phyloP scores from a whole-genome alignment of 2,329 filamentous ascomycete species.

The Botrytis fragariae region DNA sequence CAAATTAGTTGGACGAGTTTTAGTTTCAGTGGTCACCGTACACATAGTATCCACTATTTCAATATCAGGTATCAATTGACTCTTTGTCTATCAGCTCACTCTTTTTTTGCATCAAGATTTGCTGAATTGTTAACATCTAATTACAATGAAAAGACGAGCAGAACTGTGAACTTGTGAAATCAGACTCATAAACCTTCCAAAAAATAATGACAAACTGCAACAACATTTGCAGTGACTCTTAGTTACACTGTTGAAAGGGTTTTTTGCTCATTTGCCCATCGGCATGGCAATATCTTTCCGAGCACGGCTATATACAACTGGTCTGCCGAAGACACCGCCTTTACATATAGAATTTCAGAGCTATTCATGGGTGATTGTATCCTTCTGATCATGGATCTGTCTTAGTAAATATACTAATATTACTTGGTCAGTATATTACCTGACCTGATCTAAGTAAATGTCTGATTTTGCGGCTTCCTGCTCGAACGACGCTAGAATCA shows the following conservation, averaged over 20 bases:
- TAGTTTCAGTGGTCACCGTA: neutral
- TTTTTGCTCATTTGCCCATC: neutral
- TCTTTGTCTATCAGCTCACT: neutral
- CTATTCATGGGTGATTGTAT: too few species aligned
- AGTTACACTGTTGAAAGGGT: neutral
- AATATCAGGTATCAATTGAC: neutral
- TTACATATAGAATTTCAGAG: too few species aligned
- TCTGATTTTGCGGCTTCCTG: too few species aligned
- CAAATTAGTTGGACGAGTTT: neutral
- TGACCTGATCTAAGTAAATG: too few species aligned
- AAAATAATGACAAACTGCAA: too few species aligned
- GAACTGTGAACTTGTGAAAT: neutral
- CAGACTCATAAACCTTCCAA: too few species aligned
- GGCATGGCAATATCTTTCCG: neutral
- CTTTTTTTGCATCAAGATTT: neutral
- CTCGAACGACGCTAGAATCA: too few species aligned
- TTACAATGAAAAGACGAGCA: neutral
- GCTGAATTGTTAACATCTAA: neutral
- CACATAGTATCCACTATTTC: neutral
- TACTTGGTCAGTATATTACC: too few species aligned
- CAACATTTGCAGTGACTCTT: too few species aligned
- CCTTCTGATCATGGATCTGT: too few species aligned
- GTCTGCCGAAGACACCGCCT: neutral
- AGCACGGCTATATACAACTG: neutral
- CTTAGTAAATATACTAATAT: too few species aligned